Conservation (phyloP, 306 rosid species). For the Styphnolobium japonicum region DNA sequence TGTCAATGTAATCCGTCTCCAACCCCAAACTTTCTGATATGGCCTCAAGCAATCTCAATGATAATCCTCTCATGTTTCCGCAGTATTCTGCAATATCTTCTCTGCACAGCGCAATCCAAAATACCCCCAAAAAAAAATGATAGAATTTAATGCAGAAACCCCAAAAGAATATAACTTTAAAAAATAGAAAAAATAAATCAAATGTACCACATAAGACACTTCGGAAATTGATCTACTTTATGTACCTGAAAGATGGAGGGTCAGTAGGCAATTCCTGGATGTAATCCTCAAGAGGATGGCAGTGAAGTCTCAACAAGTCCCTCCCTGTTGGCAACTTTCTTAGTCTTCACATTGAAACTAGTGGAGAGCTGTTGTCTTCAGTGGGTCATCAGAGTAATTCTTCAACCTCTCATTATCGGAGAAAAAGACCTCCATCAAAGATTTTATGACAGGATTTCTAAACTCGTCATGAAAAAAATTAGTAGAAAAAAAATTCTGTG, state of each 20-base stretch:
- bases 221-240: no score
- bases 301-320: constrained; percentile 80
- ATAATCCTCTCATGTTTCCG: constrained; percentile 45
- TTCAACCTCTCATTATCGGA: constrained; percentile 83
- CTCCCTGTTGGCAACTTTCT: constrained; percentile 78
- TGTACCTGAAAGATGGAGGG: constrained; percentile 74
- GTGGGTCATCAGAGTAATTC: constrained; percentile 71
- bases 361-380: constrained; percentile 80
- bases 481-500: no score
- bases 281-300: constrained; percentile 68
- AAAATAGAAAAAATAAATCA: no score
- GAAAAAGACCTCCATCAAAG: no score
- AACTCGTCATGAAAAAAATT: no score
- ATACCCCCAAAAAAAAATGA: no score
- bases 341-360: constrained; percentile 77
- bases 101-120: constrained; percentile 42
- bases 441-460: no score
- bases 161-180: no score
- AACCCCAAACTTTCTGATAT: constrained; percentile 81
- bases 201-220: no score
- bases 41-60: constrained; percentile 47
- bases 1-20: constrained; percentile 52
- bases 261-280: constrained; percentile 72
- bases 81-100: constrained; percentile 58
- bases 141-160: no score